Evolutionary conservation across 345 rosid species (phyloP), one percentile per base, ranked within the genome.

Genomic region (Eucalyptus sideroxylon): DNA sequence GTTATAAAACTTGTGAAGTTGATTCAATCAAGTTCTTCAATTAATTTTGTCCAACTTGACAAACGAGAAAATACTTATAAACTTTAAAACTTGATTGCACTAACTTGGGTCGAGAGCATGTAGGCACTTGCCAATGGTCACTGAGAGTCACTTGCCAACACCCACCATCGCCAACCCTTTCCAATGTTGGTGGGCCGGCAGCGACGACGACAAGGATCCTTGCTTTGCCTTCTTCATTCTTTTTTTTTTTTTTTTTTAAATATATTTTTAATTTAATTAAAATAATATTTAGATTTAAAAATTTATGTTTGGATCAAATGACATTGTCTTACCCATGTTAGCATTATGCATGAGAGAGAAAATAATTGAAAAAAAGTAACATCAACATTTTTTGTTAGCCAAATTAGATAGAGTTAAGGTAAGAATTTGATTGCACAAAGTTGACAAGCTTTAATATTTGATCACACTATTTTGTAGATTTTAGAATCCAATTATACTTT

Each of bases 191-290:
- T 56, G 30, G 13, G 62, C 4, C 1, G 0, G 1, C 24, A 17
- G 3, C 6, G 0, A 9, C 6, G 2, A 1, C 0, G 14, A 56
- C 30, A 24, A 56, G 12, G 12, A 24, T 56, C 27, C 30, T 1
- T 56, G 6, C 30, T 56, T 56, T 56, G 5, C 30, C 13, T 56
- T 23, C 13, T 56, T 23, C 62, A 23, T 9, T 55, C 11, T 55
- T 55, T 1, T 4, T 8, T 21, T 21, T 42, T 42, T 40, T 8
- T 55, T 56, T 23, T 9, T n/a, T n/a, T n/a, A 1, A 24, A 24
- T 56, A 9, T 56, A 24, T 56, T 0, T 56, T 56, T 9, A 55
- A 21, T 56, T 24, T 56, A 2, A 56, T 56, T 56, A 2, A 56
- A 56, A 56, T 56, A 24, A 24, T 56, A 56, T 10, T 56, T 56